Conservation (phyloP, 2,329 filamentous ascomycete species). For the Knoxdaviesia capensis region DNA sequence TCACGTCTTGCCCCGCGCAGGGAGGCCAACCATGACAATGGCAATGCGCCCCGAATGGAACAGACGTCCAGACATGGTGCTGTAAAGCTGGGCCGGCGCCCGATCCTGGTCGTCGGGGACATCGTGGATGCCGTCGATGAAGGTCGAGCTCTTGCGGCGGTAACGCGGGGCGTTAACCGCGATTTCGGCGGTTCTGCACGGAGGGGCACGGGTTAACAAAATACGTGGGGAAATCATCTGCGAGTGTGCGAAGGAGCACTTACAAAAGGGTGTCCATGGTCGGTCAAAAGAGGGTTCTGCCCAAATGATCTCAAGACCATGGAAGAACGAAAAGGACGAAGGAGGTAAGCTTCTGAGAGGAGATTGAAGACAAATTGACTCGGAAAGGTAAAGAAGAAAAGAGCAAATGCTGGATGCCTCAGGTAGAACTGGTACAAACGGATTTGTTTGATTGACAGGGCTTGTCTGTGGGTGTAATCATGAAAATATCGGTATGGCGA, state of each 20-base stretch:
- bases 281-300: background rate
- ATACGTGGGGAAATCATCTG: background rate
- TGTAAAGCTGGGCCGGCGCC: conserved; percentile 93
- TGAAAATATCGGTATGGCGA: too few relatives aligned
- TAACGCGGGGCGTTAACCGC: conserved; percentile 80
- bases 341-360: background rate
- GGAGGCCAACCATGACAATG: conserved; percentile 89
- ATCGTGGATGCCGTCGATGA: conserved; percentile 94
- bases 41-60: conserved; percentile 96
- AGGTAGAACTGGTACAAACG: background rate
- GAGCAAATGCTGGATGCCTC: background rate
- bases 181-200: conserved; percentile 62
- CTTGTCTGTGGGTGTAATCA: too few relatives aligned
- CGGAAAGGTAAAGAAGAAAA: background rate
- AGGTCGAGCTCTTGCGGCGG: conserved; percentile 82
- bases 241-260: conserved; percentile 1
- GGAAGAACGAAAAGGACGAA: background rate
- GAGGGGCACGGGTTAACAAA: conserved; percentile 7
- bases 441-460: background rate
- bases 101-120: conserved; percentile 60
- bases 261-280: conserved; percentile 7
- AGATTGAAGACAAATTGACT: background rate
- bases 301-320: background rate
- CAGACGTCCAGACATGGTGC: conserved; percentile 87
- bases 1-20: conserved; percentile 85